These are phyloP conservation scores for Beauveria brongniartii DNA, from an alignment of 2,329 filamentous ascomycete genomes.

Conservation along the genomic window DNA sequence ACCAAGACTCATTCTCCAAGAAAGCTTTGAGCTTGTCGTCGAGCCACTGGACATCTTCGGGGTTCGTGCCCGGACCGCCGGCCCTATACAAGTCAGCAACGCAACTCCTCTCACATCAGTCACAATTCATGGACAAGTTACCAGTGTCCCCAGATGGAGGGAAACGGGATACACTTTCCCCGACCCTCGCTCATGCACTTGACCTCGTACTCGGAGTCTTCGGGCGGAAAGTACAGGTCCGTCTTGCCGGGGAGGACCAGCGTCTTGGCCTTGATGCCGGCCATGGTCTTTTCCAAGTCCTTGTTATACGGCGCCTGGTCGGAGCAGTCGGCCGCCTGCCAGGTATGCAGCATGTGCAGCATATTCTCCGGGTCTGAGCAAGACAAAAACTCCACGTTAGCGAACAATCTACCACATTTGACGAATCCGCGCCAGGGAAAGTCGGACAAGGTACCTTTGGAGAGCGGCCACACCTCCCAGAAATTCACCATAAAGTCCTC, in stretches of 20 bases:
- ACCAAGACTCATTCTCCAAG: constrained; percentile 17
- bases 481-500: constrained; percentile 69
- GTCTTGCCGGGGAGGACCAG: constrained; percentile 65
- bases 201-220: constrained; percentile 71
- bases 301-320: constrained; percentile 60
- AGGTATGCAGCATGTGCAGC: constrained; percentile 67
- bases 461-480: constrained; percentile 68
- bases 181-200: constrained; percentile 29
- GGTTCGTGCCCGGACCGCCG: constrained; percentile 62
- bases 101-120: not conserved
- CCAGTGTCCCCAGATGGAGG: constrained; percentile 37
- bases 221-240: constrained; percentile 74
- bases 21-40: constrained; percentile 52
- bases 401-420: no score
- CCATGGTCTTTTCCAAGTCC: constrained; percentile 57
- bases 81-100: constrained; percentile 33
- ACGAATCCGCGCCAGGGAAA: no score
- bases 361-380: constrained; percentile 61
- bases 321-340: constrained; percentile 67
- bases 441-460: constrained; percentile 34
- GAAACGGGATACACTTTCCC: constrained; percentile 29
- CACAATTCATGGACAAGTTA: not conserved
- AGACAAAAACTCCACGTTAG: no score
- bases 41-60: constrained; percentile 64
- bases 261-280: constrained; percentile 61